A percentile compares a stretch with the other conserved stretches of the same genome.
Evolutionary conservation across 352 stramenopile genomes (phyloP).

Genomic region (Phytopythium aichiense): DNA sequence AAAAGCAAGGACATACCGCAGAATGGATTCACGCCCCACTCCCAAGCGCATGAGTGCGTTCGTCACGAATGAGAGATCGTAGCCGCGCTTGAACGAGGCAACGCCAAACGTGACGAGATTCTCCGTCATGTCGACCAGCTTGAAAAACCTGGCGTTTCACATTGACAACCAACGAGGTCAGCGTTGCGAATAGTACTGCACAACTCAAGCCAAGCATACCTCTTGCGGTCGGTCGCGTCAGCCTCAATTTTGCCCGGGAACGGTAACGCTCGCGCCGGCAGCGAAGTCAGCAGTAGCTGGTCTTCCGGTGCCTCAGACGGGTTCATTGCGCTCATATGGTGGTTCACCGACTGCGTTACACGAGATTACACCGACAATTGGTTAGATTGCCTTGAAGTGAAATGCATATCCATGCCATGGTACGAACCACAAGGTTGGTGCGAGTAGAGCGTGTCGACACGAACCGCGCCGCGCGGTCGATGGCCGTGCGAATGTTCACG

Average conservation of each 20-base stretch:
- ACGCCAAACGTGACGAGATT: constrained; percentile 67
- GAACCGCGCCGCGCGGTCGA: constrained; percentile 45
- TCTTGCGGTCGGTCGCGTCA: constrained; percentile 36
- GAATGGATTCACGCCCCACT: constrained; percentile 49
- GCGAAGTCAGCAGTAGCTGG: constrained; percentile 26
- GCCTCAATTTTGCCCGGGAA: constrained; percentile 33
- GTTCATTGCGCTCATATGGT: constrained; percentile 11
- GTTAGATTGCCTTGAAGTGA: background rate
- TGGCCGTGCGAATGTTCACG: constrained; percentile 58
- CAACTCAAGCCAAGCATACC: constrained; percentile 16
- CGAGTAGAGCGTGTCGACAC: constrained; percentile 19
- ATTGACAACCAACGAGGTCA: background rate
- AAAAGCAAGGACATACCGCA: constrained; percentile 32
- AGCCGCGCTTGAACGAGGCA: constrained; percentile 37
- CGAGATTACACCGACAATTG: background rate
- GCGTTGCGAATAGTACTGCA: no score
- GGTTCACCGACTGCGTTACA: constrained; percentile 8
- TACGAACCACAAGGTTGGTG: constrained; percentile 28
- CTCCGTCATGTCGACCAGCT: constrained; percentile 59
- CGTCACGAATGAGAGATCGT: constrained; percentile 35
- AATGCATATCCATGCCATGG: background rate
- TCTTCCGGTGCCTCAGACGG: constrained; percentile 71
- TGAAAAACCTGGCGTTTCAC: constrained; percentile 41
- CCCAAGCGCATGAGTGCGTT: constrained; percentile 48
- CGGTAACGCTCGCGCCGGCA: constrained; percentile 19